phyloP scores from a whole-genome alignment of 2,329 filamentous ascomycete species.

The Sporothrix curviconia region DNA sequence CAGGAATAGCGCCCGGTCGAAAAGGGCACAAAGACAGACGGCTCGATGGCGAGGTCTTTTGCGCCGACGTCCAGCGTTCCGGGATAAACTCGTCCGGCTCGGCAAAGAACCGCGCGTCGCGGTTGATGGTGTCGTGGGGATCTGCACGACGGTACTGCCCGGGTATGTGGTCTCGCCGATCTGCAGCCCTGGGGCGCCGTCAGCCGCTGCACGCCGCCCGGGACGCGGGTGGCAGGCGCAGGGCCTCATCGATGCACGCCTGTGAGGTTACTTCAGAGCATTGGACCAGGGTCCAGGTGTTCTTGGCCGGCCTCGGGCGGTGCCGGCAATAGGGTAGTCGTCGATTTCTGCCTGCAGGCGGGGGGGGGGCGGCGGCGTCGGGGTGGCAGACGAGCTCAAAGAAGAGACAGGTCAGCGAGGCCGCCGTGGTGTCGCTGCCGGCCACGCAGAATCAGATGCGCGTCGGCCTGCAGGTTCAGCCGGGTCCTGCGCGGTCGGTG shows the following conservation, averaged over 20 bases:
- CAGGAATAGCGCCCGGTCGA: conserved; percentile 28
- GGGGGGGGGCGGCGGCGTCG: conserved; percentile 16
- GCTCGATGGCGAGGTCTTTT: conserved; percentile 24
- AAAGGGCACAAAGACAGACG: conserved; percentile 24
- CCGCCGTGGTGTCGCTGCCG: conserved; percentile 18
- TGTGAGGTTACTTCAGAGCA: too few relatives aligned
- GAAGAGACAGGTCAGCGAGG: conserved; percentile 11
- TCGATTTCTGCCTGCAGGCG: conserved; percentile 29
- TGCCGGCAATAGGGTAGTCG: too few relatives aligned
- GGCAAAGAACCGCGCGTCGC: conserved; percentile 18
- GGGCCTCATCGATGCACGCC: conserved; percentile 33
- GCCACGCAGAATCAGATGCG: conserved; percentile 14
- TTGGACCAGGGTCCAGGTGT: too few relatives aligned
- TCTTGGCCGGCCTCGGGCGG: too few relatives aligned
- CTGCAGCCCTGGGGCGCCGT: conserved; percentile 33
- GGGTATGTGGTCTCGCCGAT: conserved; percentile 31
- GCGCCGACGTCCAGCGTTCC: conserved; percentile 30
- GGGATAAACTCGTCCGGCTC: conserved; percentile 27
- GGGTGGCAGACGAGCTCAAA: conserved; percentile 19
- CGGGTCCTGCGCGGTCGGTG: background rate
- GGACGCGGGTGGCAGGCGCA: conserved; percentile 24
- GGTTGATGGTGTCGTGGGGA: conserved; percentile 25
- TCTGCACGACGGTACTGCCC: conserved; percentile 29
- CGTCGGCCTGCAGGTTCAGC: conserved; percentile 11
- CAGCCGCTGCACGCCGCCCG: conserved; percentile 28